Base-by-base conservation (phyloP, 305 asterid species). In the Rubia tinctorum region DNA sequence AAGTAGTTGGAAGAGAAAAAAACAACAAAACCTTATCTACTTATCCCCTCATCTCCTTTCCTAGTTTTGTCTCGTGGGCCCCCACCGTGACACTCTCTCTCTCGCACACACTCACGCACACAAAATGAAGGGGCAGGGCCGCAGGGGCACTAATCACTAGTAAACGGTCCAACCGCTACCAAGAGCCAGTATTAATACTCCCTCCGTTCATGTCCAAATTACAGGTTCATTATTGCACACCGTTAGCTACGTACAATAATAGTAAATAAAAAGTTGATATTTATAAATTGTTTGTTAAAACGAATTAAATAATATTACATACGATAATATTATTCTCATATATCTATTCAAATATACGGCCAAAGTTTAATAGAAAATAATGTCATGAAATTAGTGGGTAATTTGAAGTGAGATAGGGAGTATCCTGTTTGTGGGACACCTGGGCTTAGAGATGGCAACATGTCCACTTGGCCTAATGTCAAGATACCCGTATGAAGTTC, bases 401-500 rank as follows among this genome's bases (percentile, higher is more conserved):
- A n/a, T n/a, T n/a, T n/a, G n/a, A n/a, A n/a, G n/a, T n/a, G n/a
- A n/a, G n/a, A n/a, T n/a, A n/a, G n/a, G n/a, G n/a, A n/a, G n/a
- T n/a, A n/a, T n/a, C 81, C 40, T 10, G 13, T 42, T 73, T 59
- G 70, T 47, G 55, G 73, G 82, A 64, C 73, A 70, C 70, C 64
- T 70, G 78, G 59, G 58, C 45, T 34, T 55, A n/a, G 78, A 25
- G 72, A 71, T 61, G 66, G 76, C 74, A 76, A 65, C 66, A 66
- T 60, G 75, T 68, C 79, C 77, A 80, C 81, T 80, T 77, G 84
- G 55, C 65, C 49, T 44, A 68, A 77, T 58, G 73, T 39, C 71
- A 75, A 45, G 65, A 70, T 55, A 53, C 69, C 77, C 74, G 40
- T 70, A 42, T 66, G 60, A 39, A 62, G 40, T 62, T 62, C 42